Base-by-base conservation (phyloP, 2,329 filamentous ascomycete species). In the Corynespora cassiicola region DNA sequence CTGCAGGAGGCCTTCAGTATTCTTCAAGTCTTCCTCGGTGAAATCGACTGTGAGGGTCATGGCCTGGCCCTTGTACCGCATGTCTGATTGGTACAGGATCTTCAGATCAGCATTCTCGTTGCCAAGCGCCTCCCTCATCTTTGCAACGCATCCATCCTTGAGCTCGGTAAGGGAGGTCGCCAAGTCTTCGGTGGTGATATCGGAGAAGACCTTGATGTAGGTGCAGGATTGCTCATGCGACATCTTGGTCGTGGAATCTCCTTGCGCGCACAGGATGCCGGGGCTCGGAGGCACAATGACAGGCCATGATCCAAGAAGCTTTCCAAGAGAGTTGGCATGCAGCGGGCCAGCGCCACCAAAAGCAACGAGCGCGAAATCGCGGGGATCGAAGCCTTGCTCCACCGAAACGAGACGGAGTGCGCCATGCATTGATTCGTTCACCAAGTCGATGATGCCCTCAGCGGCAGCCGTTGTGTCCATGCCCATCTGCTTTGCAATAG, bases 231-330 rank as follows among this genome's bases (percentile, higher is more conserved):
- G 63, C 26, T 75, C 71, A 31, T 76, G 73, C 25, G 71, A 71
- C 49, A 78, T 68, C 45, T 74, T 74, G 0, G 75, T 78, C 1
- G 72, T 75, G 3, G 70, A 73, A 58, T 78, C 75, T 0, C 75
- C 75, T 37, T 75, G 71, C 2, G 75, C 75, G 42, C 75, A 78
- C 0, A 78, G 58, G 7, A 75, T 73, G 15, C 75, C 75, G 4
- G 75, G 75, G 2, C 73, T 73, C 1, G 72, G 74, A 8, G 75
- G 75, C 2, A 78, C 62, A n/a, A 78, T 76, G n/a, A 78, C 74
- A 4, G 75, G 75, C 71, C 72, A 78, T 2, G 74, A 72, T 0
- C 73, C 72, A 5, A 78, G 65, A 2, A 78, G 65, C 47, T 76
- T 69, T 15, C 75, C 75, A 1, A 78, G 63, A 3, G 74, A 71